Percentiles rank a stretch among this genome's conserved stretches.
These are phyloP conservation scores for Aspergillus pseudotamarii DNA, from an alignment of 2,329 filamentous ascomycete species.

Conservation along the genomic window DNA sequence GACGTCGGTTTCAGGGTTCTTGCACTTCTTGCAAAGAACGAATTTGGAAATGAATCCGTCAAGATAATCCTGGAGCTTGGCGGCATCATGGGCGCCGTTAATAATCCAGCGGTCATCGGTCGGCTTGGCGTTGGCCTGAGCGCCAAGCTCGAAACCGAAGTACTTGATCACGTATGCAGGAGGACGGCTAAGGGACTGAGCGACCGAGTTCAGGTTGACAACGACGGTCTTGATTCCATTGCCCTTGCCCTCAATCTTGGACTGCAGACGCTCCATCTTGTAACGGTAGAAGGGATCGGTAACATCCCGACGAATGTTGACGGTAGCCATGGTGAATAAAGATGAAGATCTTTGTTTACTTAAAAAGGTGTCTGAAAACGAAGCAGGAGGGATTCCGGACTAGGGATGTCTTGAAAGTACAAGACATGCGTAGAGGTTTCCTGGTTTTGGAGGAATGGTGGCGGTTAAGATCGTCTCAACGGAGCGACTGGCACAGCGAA, in stretches of 20 bases:
- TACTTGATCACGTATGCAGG: constrained; percentile 98
- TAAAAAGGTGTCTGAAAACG: constrained; percentile 30
- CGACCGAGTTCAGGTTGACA: constrained; percentile 93
- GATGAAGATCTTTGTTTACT: constrained; percentile 30
- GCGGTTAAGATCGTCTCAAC: constrained; percentile 36
- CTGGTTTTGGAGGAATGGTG: constrained; percentile 29
- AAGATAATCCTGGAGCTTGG: constrained; percentile 96
- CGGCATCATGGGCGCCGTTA: constrained; percentile 94
- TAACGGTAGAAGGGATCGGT: constrained; percentile 99
- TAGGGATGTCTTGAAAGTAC: constrained; percentile 50
- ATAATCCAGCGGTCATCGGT: constrained; percentile 99
- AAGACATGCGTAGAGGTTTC: constrained; percentile 61
- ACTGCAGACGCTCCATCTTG: constrained; percentile 99
- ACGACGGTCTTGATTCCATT: constrained; percentile 99
- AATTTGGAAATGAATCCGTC: constrained; percentile 99
- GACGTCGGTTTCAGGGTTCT: constrained; percentile 97
- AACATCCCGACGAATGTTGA: constrained; percentile 98
- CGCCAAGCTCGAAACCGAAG: constrained; percentile 97
- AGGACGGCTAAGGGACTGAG: constrained; percentile 86
- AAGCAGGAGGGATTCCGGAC: constrained; percentile 45
- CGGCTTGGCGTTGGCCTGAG: constrained; percentile 97
- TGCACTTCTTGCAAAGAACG: constrained; percentile 99
- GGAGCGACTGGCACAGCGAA: constrained; percentile 29
- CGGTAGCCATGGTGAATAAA: constrained; percentile 79
- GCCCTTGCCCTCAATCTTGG: constrained; percentile 99